Evolutionary conservation across 805 yeast species (phyloP).

Genomic region (Sugiyamaella smithiae): DNA sequence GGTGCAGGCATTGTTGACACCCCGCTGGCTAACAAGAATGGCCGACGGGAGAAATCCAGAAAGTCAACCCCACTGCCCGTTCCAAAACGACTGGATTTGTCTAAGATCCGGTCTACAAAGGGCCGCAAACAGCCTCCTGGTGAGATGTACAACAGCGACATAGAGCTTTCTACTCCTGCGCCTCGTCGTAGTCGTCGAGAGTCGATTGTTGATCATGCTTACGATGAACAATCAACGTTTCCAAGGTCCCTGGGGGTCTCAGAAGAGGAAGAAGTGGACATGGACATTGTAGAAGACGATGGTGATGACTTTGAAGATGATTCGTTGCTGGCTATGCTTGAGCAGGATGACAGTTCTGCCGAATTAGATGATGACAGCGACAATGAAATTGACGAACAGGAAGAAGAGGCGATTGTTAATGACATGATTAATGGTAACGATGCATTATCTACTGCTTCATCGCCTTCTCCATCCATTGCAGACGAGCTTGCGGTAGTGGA

Average conservation of each 20-base stretch:
- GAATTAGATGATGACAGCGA: slow-evolving; percentile 42
- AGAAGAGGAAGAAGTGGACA: slow-evolving; percentile 35
- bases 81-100: slow-evolving; percentile 24
- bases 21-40: not conserved
- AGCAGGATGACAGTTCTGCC: slow-evolving; percentile 39
- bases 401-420: slow-evolving; percentile 39
- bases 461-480: slow-evolving; percentile 23
- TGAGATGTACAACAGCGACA: slow-evolving; percentile 10
- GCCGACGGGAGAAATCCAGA: not conserved
- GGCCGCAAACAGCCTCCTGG: slow-evolving; percentile 11
- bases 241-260: slow-evolving; percentile 29
- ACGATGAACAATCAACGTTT: slow-evolving; percentile 34
- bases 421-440: slow-evolving; percentile 27
- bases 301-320: slow-evolving; percentile 60
- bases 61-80: slow-evolving; percentile 17
- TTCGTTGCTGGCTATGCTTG: slow-evolving; percentile 37
- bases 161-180: not conserved
- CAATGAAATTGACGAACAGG: slow-evolving; percentile 37
- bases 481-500: not conserved
- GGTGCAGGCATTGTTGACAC: not conserved
- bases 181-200: slow-evolving; percentile 7
- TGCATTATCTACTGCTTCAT: slow-evolving; percentile 17
- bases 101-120: slow-evolving; percentile 11
- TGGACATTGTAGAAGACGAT: slow-evolving; percentile 21
- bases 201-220: slow-evolving; percentile 20